Evolutionary conservation across 2,329 filamentous ascomycete species (phyloP).

Genomic region (Emydomyces testavorans): DNA sequence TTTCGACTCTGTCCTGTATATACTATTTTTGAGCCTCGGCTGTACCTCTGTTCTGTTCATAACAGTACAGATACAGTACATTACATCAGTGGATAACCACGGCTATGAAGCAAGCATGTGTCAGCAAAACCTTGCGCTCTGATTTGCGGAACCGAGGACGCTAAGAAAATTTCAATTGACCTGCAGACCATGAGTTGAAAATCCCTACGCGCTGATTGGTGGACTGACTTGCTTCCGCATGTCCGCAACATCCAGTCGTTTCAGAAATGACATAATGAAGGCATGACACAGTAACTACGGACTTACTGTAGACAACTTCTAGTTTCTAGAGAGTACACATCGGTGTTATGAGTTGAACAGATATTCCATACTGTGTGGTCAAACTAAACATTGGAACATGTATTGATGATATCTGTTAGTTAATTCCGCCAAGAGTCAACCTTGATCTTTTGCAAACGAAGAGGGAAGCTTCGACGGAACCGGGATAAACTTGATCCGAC

Average conservation of each 20-base stretch:
- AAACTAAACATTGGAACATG: too few species aligned
- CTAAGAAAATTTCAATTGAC: constrained; percentile 15
- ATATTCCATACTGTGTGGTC: too few species aligned
- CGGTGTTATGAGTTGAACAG: too few species aligned
- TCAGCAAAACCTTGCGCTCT: constrained; percentile 8
- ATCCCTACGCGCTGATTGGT: constrained; percentile 13
- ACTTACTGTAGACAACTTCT: too few species aligned
- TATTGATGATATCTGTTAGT: too few species aligned
- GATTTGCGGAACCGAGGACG: constrained; percentile 5
- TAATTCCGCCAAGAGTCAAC: too few species aligned
- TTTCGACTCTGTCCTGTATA: background rate
- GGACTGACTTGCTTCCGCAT: constrained; percentile 1
- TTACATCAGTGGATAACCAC: constrained; percentile 5
- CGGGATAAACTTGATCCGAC: too few species aligned
- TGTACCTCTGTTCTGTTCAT: background rate
- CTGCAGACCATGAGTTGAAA: constrained; percentile 17
- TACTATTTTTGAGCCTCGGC: constrained; percentile 1
- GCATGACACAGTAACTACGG: too few species aligned
- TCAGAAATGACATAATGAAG: constrained; percentile 11
- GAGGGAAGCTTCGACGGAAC: too few species aligned
- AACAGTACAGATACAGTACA: background rate
- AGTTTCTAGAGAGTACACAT: too few species aligned
- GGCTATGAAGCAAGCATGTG: constrained; percentile 11
- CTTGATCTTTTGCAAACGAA: too few species aligned
- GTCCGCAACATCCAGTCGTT: background rate